Evolutionary conservation across 2,329 filamentous ascomycete genomes (phyloP).

Genomic region (Metarhizium guizhouense): DNA sequence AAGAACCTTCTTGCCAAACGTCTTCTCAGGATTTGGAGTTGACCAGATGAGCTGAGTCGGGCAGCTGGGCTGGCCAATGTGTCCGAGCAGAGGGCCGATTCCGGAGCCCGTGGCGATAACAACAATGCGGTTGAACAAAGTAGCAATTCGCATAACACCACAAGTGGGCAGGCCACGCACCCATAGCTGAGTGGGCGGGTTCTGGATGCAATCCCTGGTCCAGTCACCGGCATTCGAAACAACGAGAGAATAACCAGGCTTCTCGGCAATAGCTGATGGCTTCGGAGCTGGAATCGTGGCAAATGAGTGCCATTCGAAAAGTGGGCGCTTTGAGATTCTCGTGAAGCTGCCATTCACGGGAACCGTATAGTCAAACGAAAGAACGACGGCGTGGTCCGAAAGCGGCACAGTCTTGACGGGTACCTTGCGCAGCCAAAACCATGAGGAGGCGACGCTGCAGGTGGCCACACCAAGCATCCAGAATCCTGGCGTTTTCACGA

Average conservation of each 20-base stretch:
- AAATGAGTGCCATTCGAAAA: conserved; percentile 68
- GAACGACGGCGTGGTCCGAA: conserved; percentile 61
- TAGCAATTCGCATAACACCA: conserved; percentile 59
- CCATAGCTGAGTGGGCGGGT: conserved; percentile 55
- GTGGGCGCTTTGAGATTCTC: conserved; percentile 52
- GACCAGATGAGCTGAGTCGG: conserved; percentile 60
- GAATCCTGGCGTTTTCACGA: conserved; percentile 37
- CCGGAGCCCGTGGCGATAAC: conserved; percentile 65
- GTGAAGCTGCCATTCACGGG: conserved; percentile 38
- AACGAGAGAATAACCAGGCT: conserved; percentile 53
- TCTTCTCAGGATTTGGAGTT: conserved; percentile 49
- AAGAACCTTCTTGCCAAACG: conserved; percentile 52
- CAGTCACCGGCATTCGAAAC: conserved; percentile 70
- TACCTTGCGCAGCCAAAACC: conserved; percentile 62
- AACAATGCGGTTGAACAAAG: conserved; percentile 55
- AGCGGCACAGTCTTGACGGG: conserved; percentile 56
- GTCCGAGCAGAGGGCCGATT: conserved; percentile 59
- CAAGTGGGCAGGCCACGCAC: conserved; percentile 58
- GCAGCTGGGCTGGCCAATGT: conserved; percentile 40
- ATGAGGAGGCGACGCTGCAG: conserved; percentile 59
- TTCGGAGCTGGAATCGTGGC: conserved; percentile 58
- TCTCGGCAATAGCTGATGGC: conserved; percentile 13
- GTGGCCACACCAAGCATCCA: conserved; percentile 63
- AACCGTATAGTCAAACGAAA: conserved; percentile 58
- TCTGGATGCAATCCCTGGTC: conserved; percentile 55